A percentile compares a stretch with the other conserved stretches of the same genome.
Evolutionary conservation across 2,329 filamentous ascomycete genomes (phyloP).

Genomic region (Cladosporium sp.): DNA sequence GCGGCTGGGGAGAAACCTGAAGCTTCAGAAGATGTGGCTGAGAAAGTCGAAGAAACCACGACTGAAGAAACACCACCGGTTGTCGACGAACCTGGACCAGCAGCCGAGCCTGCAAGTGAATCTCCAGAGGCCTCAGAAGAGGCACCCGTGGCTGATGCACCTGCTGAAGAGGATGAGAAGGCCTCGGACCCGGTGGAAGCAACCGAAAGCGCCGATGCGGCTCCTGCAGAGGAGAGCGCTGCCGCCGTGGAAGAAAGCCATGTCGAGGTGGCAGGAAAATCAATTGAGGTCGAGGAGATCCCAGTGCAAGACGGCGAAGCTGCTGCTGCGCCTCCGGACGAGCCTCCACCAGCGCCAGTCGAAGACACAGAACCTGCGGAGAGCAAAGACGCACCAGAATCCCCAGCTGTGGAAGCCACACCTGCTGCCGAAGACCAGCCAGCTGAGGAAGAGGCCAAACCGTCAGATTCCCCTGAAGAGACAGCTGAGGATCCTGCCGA

Average conservation of each 20-base stretch:
- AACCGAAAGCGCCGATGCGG: not conserved
- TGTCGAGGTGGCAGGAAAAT: no score
- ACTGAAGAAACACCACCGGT: no score
- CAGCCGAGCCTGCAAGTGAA: not conserved
- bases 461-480: not conserved
- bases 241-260: no score
- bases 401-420: not conserved
- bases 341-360: not conserved
- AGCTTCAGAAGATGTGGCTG: no score
- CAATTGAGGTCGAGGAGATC: not conserved
- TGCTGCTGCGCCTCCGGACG: not conserved
- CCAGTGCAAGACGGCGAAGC: not conserved
- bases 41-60: no score
- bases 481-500: not conserved
- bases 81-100: no score
- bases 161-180: not conserved
- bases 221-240: not conserved
- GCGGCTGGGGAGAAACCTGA: no score
- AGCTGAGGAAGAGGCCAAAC: not conserved
- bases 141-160: no score
- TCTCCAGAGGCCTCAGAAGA: no score
- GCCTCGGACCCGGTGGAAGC: not conserved
- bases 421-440: not conserved
- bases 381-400: not conserved
- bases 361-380: not conserved